Evolutionary conservation across 176 grass and related monocot species (phyloP).

Genomic region (Carex pumila): DNA sequence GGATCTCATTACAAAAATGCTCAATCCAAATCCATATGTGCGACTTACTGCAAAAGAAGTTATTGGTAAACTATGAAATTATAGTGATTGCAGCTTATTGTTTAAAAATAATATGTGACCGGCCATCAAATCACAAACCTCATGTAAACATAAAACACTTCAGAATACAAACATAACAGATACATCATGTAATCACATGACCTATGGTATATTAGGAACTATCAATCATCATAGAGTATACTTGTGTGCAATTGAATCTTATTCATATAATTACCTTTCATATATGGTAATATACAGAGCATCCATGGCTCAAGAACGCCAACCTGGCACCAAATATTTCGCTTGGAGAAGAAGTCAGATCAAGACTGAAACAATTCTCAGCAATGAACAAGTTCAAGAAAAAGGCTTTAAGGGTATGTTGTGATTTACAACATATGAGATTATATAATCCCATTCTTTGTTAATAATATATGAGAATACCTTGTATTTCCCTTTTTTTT

Average conservation of each 20-base stretch:
- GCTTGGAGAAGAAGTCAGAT: constrained; percentile 62
- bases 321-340: constrained; percentile 60
- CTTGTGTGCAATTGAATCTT: neutral
- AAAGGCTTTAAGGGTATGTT: constrained; percentile 72
- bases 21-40: constrained; percentile 54
- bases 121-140: no score
- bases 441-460: neutral
- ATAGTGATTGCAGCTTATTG: constrained; percentile 7
- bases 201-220: neutral
- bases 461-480: neutral
- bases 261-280: neutral
- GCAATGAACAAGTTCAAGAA: constrained; percentile 95
- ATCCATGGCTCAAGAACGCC: constrained; percentile 77
- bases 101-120: neutral
- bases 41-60: constrained; percentile 56
- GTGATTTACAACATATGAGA: neutral
- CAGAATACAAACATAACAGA: neutral
- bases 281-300: constrained; percentile 37
- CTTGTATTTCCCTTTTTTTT: neutral
- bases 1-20: constrained; percentile 69
- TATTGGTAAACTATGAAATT: constrained; percentile 35
- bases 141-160: no score
- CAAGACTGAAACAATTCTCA: constrained; percentile 77
- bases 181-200: neutral
- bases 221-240: neutral